A percentile compares a stretch with the other conserved stretches of the same genome.
These are phyloP conservation scores for Nicotiana noctiflora DNA, from an alignment of 257 asterid genomes.

Conservation along the genomic window DNA sequence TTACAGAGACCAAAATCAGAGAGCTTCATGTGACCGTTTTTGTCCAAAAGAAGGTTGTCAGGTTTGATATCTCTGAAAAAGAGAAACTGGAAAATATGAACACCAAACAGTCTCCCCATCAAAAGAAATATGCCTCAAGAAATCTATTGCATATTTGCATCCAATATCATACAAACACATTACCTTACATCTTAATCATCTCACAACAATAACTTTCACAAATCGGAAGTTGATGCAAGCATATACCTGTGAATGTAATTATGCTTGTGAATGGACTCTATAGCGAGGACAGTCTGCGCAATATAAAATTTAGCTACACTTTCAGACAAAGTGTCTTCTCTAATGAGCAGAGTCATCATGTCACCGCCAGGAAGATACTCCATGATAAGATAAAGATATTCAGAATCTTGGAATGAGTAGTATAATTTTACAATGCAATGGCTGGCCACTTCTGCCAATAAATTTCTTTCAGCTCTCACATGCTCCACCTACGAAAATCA, in stretches of 20 bases:
- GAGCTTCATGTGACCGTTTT: constrained; percentile 92
- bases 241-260: constrained; percentile 82
- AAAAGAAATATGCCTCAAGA: not conserved
- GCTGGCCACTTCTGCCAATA: constrained; percentile 94
- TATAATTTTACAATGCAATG: constrained; percentile 86
- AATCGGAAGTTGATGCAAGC: constrained; percentile 14
- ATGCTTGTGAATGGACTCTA: constrained; percentile 93
- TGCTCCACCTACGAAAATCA: constrained; percentile 68
- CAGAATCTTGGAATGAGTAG: constrained; percentile 95
- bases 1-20: constrained; percentile 98
- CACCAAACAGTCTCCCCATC: not conserved
- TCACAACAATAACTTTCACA: not conserved
- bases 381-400: constrained; percentile 85
- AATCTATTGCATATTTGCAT: not conserved
- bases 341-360: constrained; percentile 94
- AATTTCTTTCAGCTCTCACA: constrained; percentile 92
- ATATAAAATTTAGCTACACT: constrained; percentile 81
- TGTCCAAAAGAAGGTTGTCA: constrained; percentile 92
- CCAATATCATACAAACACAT: not conserved
- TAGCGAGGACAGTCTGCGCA: constrained; percentile 89
- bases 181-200: not conserved
- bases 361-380: constrained; percentile 99
- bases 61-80: constrained; percentile 85
- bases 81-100: not conserved
- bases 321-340: constrained; percentile 86